Evolutionary conservation across 2,329 filamentous ascomycete species (phyloP), one percentile per base, ranked within the genome.

Genomic region (Hypoxylon sp.): DNA sequence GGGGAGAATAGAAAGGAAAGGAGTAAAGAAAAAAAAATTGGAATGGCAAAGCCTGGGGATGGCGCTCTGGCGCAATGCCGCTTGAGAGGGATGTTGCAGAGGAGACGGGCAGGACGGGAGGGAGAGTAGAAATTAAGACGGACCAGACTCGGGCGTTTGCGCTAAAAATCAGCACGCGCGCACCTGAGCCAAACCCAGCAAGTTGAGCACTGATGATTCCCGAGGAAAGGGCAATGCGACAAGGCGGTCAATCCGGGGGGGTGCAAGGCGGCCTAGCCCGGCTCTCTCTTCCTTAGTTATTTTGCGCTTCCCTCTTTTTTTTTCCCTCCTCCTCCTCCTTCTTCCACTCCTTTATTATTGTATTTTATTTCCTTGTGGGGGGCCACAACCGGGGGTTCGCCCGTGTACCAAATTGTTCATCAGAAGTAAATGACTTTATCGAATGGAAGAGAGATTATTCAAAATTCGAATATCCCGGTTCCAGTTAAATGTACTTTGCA

Each of bases 131-230:
- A 69, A 71, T 70, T 69, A 67, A 52, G 58, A 70, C 66, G 69
- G 69, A 71, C 69, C 63, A 71, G 67, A 71, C 69, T 71, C 69
- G 69, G 69, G 69, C 60, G 69, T 67, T 69, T 69, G 66, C 66
- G 59, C 66, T 69, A 69, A 71, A 70, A 71, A 67, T 69, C 69
- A 71, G 69, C 63, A 68, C 59, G 66, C 69, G 65, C 69, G 66
- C 69, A 69, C 69, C 66, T 69, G 59, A 69, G 66, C 66, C 69
- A 66, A 54, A 39, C 44, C 52, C 46, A 54, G 50, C 44, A 47
- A 44, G 50, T 42, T 53, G 50, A 69, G 69, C 67, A 65, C 66
- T 71, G 69, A 69, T 64, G 66, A 67, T 69, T 69, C 63, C 66
- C 63, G 67, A 70, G 64, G 47, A 67, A 61, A 64, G 67, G 57